Evolutionary conservation across 345 rosid genomes (phyloP).

Genomic region (Aquilaria sinensis): DNA sequence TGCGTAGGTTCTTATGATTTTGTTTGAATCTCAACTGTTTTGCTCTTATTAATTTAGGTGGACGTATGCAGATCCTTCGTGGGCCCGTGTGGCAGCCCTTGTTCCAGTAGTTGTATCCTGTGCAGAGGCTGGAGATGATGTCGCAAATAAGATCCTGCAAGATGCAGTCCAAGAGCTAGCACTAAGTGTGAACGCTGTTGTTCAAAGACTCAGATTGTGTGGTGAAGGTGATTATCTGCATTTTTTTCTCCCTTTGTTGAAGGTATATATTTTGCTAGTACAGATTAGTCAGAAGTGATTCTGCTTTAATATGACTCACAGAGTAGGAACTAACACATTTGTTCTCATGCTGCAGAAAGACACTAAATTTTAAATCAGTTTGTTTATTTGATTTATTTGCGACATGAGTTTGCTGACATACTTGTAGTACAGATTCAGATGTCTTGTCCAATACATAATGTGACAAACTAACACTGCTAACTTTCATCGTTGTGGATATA

Average conservation of each 20-base stretch:
- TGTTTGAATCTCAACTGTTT: constrained; percentile 3
- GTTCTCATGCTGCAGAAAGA: too few relatives aligned
- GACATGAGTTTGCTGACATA: neutral
- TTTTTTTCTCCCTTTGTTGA: too few relatives aligned
- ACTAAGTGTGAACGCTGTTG: constrained; percentile 71
- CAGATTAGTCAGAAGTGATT: too few relatives aligned
- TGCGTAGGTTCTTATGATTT: neutral
- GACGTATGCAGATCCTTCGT: constrained; percentile 76
- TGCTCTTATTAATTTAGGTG: constrained; percentile 34
- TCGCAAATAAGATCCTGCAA: constrained; percentile 48
- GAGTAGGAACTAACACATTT: neutral
- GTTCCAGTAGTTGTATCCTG: constrained; percentile 69
- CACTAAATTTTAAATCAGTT: too few relatives aligned
- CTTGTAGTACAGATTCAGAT: neutral
- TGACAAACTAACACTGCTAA: neutral
- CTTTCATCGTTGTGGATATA: constrained; percentile 7
- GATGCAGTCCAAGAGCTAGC: constrained; percentile 62
- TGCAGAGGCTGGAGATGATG: constrained; percentile 69
- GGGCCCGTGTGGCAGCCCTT: constrained; percentile 81
- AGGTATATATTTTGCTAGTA: too few relatives aligned
- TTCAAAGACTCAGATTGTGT: constrained; percentile 52
- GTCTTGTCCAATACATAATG: too few relatives aligned
- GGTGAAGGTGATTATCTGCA: constrained; percentile 40
- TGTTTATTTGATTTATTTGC: neutral
- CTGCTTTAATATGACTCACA: neutral